Base-by-base conservation (phyloP, 768 basidiomycete species). In the Obba rivulosa region DNA sequence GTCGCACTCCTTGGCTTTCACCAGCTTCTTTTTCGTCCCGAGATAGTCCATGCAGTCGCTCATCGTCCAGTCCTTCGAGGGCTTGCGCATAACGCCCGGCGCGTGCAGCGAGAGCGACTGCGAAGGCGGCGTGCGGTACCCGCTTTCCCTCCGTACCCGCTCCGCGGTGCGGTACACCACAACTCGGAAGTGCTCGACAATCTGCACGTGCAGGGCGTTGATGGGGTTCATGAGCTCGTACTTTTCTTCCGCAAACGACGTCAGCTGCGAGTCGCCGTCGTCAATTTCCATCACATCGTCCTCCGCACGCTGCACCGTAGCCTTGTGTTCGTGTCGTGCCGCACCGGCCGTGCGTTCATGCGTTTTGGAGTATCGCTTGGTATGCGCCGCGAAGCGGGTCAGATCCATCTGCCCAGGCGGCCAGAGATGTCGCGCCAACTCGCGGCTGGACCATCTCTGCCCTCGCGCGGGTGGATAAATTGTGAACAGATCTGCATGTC, bases 131-230 rank as follows among this genome's bases (percentile, higher is more conserved):
- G 54, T 51, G n/a, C 45, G 51, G 23, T 63, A 56, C 25, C 59
- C 62, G 38, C 43, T 50, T 20, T 46, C 45, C 41, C 43, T 45
- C 7, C 64, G 62, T 24, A 77, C 70, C 48, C 75, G 75, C 42
- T 64, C 69, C 24, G 77, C 82, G 2, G 87, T 71, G 42, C 79
- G 78, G 28, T 74, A 63, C 40, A 90, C 71, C 45, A 86, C 63
- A 42, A 74, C 72, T 25, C 73, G 73, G 59, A 89, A 89, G 62
- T 87, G 80, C 36, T 83, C 79, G 43, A 85, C 73, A 41, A 87
- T 75, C 54, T 85, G 79, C 18, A 78, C 62, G 61, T 89, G 87
- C 41, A 89, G 73, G 51, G 73, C 66, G 63, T 85, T 83, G 50
- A 83, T 69, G 4, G 83, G 73, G 57, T 86, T 79, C 48, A 72